phyloP scores from a whole-genome alignment of 306 rosid species.

The Acmispon strigosus region DNA sequence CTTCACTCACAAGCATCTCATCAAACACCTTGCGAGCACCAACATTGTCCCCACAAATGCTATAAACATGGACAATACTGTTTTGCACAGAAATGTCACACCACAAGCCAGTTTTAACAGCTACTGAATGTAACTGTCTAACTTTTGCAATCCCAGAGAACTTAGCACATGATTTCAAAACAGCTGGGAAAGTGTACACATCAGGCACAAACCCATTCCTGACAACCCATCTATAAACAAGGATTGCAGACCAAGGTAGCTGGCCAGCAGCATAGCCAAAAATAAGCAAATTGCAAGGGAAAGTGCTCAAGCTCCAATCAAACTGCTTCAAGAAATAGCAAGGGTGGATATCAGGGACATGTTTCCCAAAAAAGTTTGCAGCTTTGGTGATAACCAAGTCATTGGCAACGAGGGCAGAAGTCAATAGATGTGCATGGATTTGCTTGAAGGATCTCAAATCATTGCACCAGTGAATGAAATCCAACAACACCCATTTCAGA shows the following conservation, averaged over 20 bases:
- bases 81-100: slow-evolving; percentile 56
- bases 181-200: slow-evolving; percentile 52
- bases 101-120: slow-evolving; percentile 42
- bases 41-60: slow-evolving; percentile 45
- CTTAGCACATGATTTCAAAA: slow-evolving; percentile 70
- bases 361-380: slow-evolving; percentile 50
- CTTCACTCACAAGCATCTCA: slow-evolving; percentile 71
- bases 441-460: slow-evolving; percentile 44
- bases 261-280: slow-evolving; percentile 44
- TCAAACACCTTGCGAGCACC: slow-evolving; percentile 61
- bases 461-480: slow-evolving; percentile 41
- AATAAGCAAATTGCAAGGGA: slow-evolving; percentile 58
- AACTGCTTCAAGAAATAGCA: slow-evolving; percentile 61
- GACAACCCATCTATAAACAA: slow-evolving; percentile 37
- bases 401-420: slow-evolving; percentile 45
- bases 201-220: slow-evolving; percentile 69
- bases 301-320: slow-evolving; percentile 54
- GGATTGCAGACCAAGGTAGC: slow-evolving; percentile 34
- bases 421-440: slow-evolving; percentile 52
- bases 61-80: slow-evolving; percentile 45
- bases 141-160: slow-evolving; percentile 53
- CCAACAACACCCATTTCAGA: slow-evolving; percentile 50
- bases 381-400: slow-evolving; percentile 40
- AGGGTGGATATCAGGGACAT: slow-evolving; percentile 31
- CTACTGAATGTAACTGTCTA: slow-evolving; percentile 50